phyloP scores from a whole-genome alignment of 768 basidiomycete genomes.

The Cyclocybe cylindracea region DNA sequence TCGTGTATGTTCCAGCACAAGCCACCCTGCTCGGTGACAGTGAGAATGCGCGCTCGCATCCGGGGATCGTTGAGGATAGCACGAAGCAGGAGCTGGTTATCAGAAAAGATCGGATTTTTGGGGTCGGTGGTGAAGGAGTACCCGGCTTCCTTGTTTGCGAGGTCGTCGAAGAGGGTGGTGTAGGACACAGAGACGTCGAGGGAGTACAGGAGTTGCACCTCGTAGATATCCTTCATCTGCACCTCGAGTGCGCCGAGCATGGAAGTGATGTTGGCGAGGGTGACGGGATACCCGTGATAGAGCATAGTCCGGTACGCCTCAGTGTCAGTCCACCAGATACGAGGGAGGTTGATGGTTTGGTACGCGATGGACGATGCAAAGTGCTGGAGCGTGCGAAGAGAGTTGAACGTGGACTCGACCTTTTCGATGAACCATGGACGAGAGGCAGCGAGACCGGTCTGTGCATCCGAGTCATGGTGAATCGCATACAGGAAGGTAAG shows the following conservation, averaged over 20 bases:
- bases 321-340: constrained; percentile 18
- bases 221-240: constrained; percentile 12
- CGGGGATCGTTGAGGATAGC: no score
- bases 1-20: no score
- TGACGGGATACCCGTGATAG: constrained; percentile 15
- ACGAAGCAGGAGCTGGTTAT: background rate
- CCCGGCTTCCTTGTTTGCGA: constrained; percentile 6
- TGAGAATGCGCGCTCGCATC: no score
- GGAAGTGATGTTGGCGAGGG: constrained; percentile 1
- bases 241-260: constrained; percentile 12
- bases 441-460: background rate
- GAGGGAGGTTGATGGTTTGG: constrained; percentile 9
- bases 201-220: constrained; percentile 16
- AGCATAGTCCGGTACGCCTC: constrained; percentile 10
- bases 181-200: constrained; percentile 10
- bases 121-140: constrained; percentile 20
- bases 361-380: constrained; percentile 15
- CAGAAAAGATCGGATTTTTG: constrained; percentile 5
- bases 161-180: constrained; percentile 17
- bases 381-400: constrained; percentile 17
- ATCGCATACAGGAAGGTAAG: background rate
- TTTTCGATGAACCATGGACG: constrained; percentile 12
- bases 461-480: background rate
- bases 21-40: no score
- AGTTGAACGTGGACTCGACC: constrained; percentile 15